Base-by-base conservation (phyloP, 2,329 filamentous ascomycete species). In the Trichophaea hybrida region DNA sequence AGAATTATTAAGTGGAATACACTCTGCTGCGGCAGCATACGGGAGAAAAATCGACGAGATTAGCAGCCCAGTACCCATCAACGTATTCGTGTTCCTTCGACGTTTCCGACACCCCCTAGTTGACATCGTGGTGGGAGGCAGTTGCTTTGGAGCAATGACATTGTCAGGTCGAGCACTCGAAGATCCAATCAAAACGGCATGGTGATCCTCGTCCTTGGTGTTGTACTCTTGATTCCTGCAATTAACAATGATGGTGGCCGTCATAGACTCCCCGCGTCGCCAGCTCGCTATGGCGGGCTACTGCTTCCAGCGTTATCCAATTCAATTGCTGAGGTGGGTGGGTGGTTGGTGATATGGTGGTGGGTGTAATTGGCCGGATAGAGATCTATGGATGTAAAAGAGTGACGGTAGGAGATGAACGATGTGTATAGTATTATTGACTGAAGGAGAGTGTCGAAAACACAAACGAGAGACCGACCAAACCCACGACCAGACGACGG, bases 1-100 rank as follows among this genome's bases (percentile, higher is more conserved):
- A 32, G 73, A 74, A 10, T 66, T 68, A 37, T 69, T 66, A 24
- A 74, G 69, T 38, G 73, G 68, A 46, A 74, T 70, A 60, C 73
- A 74, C 51, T 64, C 63, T 51, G 63, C 63, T 40, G 63, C 46
- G 37, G 60, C 46, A 37, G 61, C 48, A n/a, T 63, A 57, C 48
- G 65, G 7, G 35, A 65, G 51, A 46, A 64, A 24, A 32, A 57
- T 60, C 31, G 62, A 65, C 43, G 61, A 12, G 35, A 59, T 40
- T 17, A 61, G 37, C 58, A 65, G 53, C 44, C 48, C 58, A 48
- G 48, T 40, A 52, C 59, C 61, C 37, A 59, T 46, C 44, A 64
- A 58, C 52, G 56, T 63, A 51, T 55, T 59, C 56, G 24, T 24
- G 24, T 24, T 24, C 24, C 24, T 24, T 24, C 24, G 24, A 24